Evolutionary conservation across 768 basidiomycete genomes (phyloP), one percentile per base, ranked within the genome.

Genomic region (Grammothele lineata): DNA sequence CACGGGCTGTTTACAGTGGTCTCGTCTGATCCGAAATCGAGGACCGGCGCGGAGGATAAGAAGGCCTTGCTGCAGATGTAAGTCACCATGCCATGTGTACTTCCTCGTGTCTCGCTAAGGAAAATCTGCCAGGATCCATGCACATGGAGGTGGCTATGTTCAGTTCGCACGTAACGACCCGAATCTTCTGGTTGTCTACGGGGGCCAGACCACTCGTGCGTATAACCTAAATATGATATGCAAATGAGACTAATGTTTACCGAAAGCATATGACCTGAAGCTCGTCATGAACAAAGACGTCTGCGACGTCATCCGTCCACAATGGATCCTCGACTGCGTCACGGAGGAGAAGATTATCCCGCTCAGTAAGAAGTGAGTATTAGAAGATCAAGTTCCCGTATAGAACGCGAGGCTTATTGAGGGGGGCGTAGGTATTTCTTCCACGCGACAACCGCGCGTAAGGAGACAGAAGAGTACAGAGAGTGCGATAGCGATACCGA

Each of bases 291-390:
- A 84, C 47, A 89, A 87, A 57, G 83, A 75, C 3, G 70, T 72
- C 1, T 70, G 81, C 45, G 85, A 91, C 53, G 80, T 95, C 40
- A 68, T 95, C 49, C 82, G 76, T 45, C 90, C 94, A 0, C 67
- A 76, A 23, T 98, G 93, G 92, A 70, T 98, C 44, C 60, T 72
- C 30, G 88, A 92, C 58, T 93, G 85, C 19, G 72, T 94, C n/a
- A 70, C 73, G 5, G 67, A 70, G 23, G 76, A 73, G 10, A 68
- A 76, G 47, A 69, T 72, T 17, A 65, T 80, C 22, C 83, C 89
- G 1, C 66, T 93, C 48, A 72, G 64, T 32, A 83, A 84, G 65
- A 85, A 79, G 92, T 92, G 57, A 6, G 49, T 26, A 42, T 11
- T n/a, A 21, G 17, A 4, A 15, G 9, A 6, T 12, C 11, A 15